Evolutionary conservation across 495 filamentous ascomycete species (phyloP).

Genomic region (Aspergillus biplanus): DNA sequence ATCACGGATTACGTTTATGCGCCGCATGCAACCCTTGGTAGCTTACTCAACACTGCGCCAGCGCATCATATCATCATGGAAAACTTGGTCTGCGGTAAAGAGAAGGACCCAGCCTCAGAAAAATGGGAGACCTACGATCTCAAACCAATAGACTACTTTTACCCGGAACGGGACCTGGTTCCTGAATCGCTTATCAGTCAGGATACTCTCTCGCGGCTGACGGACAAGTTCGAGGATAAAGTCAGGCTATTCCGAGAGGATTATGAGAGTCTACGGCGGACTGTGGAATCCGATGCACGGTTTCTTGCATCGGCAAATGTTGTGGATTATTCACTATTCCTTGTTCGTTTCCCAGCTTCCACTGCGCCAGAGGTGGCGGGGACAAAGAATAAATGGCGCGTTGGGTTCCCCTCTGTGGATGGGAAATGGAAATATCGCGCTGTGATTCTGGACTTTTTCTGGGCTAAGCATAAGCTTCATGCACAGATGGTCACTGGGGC

Average conservation of each 20-base stretch:
- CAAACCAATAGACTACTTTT: slow-evolving; percentile 73
- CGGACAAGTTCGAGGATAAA: slow-evolving; percentile 68
- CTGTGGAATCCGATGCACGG: slow-evolving; percentile 59
- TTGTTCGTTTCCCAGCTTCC: slow-evolving; percentile 59
- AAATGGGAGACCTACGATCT: slow-evolving; percentile 73
- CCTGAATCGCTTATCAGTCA: slow-evolving; percentile 61
- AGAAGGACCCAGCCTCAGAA: slow-evolving; percentile 39
- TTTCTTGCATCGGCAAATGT: slow-evolving; percentile 62
- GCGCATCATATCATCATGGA: slow-evolving; percentile 76
- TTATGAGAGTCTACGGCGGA: slow-evolving; percentile 52
- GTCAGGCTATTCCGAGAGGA: slow-evolving; percentile 54
- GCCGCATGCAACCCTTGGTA: slow-evolving; percentile 56
- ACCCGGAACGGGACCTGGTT: slow-evolving; percentile 68
- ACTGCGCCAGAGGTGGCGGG: slow-evolving; percentile 27
- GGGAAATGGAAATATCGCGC: slow-evolving; percentile 66
- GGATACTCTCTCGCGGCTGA: slow-evolving; percentile 59
- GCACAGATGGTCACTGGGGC: slow-evolving; percentile 64
- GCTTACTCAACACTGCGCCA: slow-evolving; percentile 56
- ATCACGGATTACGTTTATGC: slow-evolving; percentile 68
- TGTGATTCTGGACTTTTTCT: slow-evolving; percentile 70
- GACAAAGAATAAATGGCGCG: slow-evolving; percentile 54
- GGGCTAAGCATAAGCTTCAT: slow-evolving; percentile 68
- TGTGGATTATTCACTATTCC: slow-evolving; percentile 71
- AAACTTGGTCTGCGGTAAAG: slow-evolving; percentile 63
- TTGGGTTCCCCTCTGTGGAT: slow-evolving; percentile 59